Percentiles rank a stretch among this genome's conserved stretches.
phyloP scores from a whole-genome alignment of 257 asterid genomes.

The Phtheirospermum japonicum region DNA sequence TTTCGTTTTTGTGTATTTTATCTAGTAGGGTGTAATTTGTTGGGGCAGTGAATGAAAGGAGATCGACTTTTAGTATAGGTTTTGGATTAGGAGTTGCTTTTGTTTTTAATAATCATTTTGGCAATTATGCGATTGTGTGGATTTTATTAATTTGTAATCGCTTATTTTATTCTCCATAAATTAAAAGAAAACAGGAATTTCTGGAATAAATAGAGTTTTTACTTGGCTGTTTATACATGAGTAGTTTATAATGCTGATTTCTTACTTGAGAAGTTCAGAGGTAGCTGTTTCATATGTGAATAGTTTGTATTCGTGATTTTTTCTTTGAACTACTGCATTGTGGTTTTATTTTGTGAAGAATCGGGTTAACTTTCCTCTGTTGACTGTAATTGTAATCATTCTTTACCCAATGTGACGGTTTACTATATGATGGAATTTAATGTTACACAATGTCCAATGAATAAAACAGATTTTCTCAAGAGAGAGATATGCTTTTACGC shows the following conservation, averaged over 20 bases:
- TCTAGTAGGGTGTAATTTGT: slow-evolving; percentile 17
- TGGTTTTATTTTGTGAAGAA: background rate
- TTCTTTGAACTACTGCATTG: slow-evolving; percentile 8
- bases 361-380: background rate
- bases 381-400: slow-evolving; percentile 1
- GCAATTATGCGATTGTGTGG: slow-evolving; percentile 10
- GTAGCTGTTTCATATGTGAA: background rate
- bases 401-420: background rate
- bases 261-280: background rate
- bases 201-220: slow-evolving; percentile 3
- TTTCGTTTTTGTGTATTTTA: background rate
- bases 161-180: slow-evolving; percentile 3
- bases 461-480: slow-evolving; percentile 3
- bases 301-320: background rate
- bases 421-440: background rate
- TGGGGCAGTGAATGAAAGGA: background rate
- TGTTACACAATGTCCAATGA: background rate
- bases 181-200: background rate
- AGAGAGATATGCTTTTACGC: background rate
- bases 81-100: background rate
- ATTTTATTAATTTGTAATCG: background rate
- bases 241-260: background rate
- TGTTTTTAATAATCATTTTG: too few relatives aligned
- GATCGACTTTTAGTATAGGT: slow-evolving; percentile 16
- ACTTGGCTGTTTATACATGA: background rate